Conservation (phyloP, 140 eudicot species). For the Anethum foeniculum region DNA sequence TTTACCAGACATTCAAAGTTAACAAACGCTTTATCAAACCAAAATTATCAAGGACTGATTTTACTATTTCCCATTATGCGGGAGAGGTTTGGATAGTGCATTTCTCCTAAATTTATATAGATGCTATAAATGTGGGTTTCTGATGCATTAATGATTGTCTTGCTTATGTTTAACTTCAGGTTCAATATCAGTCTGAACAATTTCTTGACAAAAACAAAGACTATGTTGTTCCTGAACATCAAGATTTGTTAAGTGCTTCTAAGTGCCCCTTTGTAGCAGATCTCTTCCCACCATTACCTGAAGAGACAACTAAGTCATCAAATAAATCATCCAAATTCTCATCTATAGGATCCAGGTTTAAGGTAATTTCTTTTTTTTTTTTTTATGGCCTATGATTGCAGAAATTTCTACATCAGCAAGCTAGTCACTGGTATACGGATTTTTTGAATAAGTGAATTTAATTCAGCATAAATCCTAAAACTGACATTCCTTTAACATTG, state of each 20-base stretch:
- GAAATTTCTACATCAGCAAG: neutral
- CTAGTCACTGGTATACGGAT: neutral
- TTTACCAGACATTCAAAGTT: constrained; percentile 75
- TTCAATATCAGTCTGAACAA: constrained; percentile 82
- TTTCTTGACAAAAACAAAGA: constrained; percentile 96
- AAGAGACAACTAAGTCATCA: constrained; percentile 72
- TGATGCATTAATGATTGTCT: constrained; percentile 10
- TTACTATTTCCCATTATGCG: constrained; percentile 92
- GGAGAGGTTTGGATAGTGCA: constrained; percentile 59
- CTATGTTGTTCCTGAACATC: constrained; percentile 97
- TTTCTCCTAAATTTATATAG: constrained; percentile 1
- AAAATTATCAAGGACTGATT: constrained; percentile 85
- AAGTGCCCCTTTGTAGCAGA: constrained; percentile 80
- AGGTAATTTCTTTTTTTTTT: constrained; percentile 30
- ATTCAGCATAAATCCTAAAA: constrained; percentile 6
- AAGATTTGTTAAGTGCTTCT: constrained; percentile 83
- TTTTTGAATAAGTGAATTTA: neutral
- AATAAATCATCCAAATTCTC: constrained; percentile 84
- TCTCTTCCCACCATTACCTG: constrained; percentile 80
- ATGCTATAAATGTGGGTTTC: constrained; percentile 13
- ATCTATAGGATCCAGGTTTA: constrained; percentile 87
- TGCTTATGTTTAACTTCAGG: constrained; percentile 39
- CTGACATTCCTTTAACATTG: constrained; percentile 11
- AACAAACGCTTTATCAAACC: constrained; percentile 88
- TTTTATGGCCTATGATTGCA: constrained; percentile 3